Evolutionary conservation across 164 flowering plant genomes (phyloP), one percentile per base, ranked within the genome.

Genomic region (Sextonia rubra): DNA sequence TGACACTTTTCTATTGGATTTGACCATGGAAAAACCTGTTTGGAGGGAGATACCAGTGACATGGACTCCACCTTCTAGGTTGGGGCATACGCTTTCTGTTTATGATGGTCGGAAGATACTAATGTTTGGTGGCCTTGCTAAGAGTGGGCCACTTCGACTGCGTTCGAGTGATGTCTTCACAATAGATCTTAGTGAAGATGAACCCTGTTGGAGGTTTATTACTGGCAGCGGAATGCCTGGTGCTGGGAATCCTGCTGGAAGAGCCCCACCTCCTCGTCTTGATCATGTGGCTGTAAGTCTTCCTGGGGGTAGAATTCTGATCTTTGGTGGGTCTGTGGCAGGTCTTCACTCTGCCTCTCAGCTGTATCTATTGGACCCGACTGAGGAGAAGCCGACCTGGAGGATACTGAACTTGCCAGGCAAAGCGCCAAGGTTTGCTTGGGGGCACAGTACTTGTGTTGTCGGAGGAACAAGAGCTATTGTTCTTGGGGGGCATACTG

Each of bases 221-320:
- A 91, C 94, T 14, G 96, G 97, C 11, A 88, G 87, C 79, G 94
- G 89, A 74, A 90, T 94, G 97, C 98, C 95, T 29, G 97, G 98
- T 73, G 87, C 96, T 73, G 94, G 91, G 62, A 90, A 91, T 75
- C 98, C 96, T 1, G 89, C 88, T 4, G 98, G 97, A 23, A 72
- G 86, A 56, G 91, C 96, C 76, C 98, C 98, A 32, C 97, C 96
- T 14, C 97, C 98, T 4, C 83, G 97, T 66, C 88, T 91, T 47
- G 98, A 94, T 80, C 98, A 94, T 76, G 98, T 91, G n/a, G 98
- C 97, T 8, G 94, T 94, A 71, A 90, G 85, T 76, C 94, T 91
- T 25, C 97, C 98, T 11, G 94, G 98, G 68, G 97, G 97, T 22
- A 85, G 98, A 74, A 87, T 94, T 63, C 77, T 94, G 60, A 90